Evolutionary conservation across 768 basidiomycete species (phyloP), one percentile per base, ranked within the genome.

Genomic region (Galerina marginata): DNA sequence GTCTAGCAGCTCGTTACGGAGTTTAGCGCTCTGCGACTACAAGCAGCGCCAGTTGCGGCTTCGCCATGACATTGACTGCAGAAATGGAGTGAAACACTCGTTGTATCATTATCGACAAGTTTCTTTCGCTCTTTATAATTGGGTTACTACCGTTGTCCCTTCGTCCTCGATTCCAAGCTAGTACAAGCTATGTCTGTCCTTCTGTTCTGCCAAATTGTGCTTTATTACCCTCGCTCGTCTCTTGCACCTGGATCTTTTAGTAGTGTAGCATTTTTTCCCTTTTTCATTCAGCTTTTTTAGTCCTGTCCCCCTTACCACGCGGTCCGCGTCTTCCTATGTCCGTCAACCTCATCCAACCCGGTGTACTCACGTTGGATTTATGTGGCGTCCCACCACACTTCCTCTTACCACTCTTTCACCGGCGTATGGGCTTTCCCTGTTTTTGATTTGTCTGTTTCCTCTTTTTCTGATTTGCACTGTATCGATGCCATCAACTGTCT

Each of bases 1-100:
- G 95, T 53, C 82, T 99, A 45, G 86, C 89, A 9, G 79, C 88
- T 67, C 90, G 95, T 47, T 99, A 99, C 69, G 89, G 89, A 64
- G 93, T 99, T 49, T 96, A 79, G 26, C 26, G n/a, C 15, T 33
- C 16, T 33, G 29, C 7, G 29, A 5, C 29, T 33, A 33, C 29
- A 33, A 33, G 4, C 5, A 7, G 5, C 29, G 29, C 7, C 5
- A 33, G 29, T 33, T 7, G 29, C 29, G 29, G 29, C 29, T 7
- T 33, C 29, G 29, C 29, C 29, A 33, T 33, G 29, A 33, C 43
- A 39, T 20, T 16, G 40, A 23, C 33, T 51, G 42, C 9, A 33
- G 23, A 36, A 44, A 56, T 51, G 47, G 38, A 45, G 25, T 10
- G 53, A 9, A 23, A 23, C 14, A 39, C 37, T 26, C 25, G 29